Evolutionary conservation across 352 stramenopile species (phyloP).

Genomic region (Phytophthora macrochlamydospora): DNA sequence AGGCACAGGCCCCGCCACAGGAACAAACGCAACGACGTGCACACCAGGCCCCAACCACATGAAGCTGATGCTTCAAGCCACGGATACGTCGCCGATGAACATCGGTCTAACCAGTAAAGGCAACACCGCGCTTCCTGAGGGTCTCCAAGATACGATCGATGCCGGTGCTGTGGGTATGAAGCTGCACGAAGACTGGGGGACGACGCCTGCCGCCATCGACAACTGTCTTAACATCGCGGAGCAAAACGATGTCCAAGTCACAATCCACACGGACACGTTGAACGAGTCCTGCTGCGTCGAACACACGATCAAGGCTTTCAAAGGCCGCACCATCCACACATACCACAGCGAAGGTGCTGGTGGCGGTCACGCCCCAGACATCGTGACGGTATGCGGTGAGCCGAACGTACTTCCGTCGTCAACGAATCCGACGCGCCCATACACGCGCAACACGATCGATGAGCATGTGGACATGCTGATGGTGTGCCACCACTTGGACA

Average conservation of each 20-base stretch:
- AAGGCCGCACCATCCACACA: slow-evolving; percentile 96
- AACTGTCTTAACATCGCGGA: slow-evolving; percentile 92
- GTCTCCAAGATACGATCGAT: slow-evolving; percentile 91
- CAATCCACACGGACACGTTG: slow-evolving; percentile 98
- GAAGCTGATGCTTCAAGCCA: slow-evolving; percentile 96
- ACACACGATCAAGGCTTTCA: slow-evolving; percentile 95
- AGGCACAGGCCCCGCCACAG: slow-evolving; percentile 91
- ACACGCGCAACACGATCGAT: slow-evolving; percentile 97
- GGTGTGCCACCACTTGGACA: slow-evolving; percentile 98
- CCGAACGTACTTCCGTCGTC: slow-evolving; percentile 95
- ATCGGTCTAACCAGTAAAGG: slow-evolving; percentile 98
- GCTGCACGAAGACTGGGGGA: slow-evolving; percentile 98
- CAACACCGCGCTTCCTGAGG: slow-evolving; percentile 89
- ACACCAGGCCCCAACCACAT: slow-evolving; percentile 94
- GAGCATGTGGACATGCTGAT: slow-evolving; percentile 99
- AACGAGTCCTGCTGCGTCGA: slow-evolving; percentile 97
- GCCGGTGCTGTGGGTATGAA: slow-evolving; percentile 95
- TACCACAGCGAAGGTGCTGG: slow-evolving; percentile 96
- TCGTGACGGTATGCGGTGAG: slow-evolving; percentile 96
- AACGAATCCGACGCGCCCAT: slow-evolving; percentile 97
- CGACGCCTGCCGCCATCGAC: slow-evolving; percentile 95
- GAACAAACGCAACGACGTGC: slow-evolving; percentile 97
- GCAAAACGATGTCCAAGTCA: slow-evolving; percentile 93
- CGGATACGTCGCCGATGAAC: slow-evolving; percentile 94
- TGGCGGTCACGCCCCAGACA: slow-evolving; percentile 96